Evolutionary conservation across 2,329 filamentous ascomycete genomes (phyloP).

Genomic region (Rasamsonia emersonii): DNA sequence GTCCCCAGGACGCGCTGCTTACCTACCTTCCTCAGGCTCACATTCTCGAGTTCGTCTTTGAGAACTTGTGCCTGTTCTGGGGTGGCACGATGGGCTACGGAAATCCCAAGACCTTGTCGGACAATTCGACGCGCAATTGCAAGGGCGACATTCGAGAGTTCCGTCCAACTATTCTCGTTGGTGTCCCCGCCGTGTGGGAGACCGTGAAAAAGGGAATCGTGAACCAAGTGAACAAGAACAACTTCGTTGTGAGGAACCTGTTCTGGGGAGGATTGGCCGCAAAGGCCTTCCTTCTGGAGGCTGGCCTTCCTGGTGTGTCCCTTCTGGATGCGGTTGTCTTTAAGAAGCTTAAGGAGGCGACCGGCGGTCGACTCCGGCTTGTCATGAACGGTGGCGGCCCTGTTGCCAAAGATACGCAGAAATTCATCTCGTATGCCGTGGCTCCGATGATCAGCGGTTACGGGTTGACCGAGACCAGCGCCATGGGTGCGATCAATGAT

Average conservation of each 20-base stretch:
- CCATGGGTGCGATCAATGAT: conserved; percentile 51
- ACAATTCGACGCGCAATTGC: conserved; percentile 78
- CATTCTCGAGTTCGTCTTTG: conserved; percentile 92
- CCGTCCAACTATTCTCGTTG: conserved; percentile 79
- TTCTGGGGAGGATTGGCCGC: conserved; percentile 63
- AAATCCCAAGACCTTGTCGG: conserved; percentile 79
- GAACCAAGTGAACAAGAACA: conserved; percentile 63
- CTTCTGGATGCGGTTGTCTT: conserved; percentile 79
- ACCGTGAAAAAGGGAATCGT: conserved; percentile 92
- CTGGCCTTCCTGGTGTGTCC: conserved; percentile 40
- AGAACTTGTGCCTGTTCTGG: conserved; percentile 82
- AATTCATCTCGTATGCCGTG: conserved; percentile 84
- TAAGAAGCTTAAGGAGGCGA: conserved; percentile 81
- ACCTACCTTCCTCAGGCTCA: conserved; percentile 92
- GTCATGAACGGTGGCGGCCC: conserved; percentile 93
- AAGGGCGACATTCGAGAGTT: conserved; percentile 90
- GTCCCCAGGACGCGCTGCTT: conserved; percentile 68
- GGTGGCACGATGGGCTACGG: conserved; percentile 92
- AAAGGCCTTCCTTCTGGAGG: conserved; percentile 52
- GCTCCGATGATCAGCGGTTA: conserved; percentile 94
- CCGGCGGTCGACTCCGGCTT: conserved; percentile 78
- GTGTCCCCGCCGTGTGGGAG: conserved; percentile 96
- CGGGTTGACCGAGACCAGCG: conserved; percentile 86
- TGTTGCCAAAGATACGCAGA: conserved; percentile 76
- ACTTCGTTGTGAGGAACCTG: conserved; percentile 61